Evolutionary conservation across 2,329 filamentous ascomycete genomes (phyloP).

Genomic region (Ascochyta pisi): DNA sequence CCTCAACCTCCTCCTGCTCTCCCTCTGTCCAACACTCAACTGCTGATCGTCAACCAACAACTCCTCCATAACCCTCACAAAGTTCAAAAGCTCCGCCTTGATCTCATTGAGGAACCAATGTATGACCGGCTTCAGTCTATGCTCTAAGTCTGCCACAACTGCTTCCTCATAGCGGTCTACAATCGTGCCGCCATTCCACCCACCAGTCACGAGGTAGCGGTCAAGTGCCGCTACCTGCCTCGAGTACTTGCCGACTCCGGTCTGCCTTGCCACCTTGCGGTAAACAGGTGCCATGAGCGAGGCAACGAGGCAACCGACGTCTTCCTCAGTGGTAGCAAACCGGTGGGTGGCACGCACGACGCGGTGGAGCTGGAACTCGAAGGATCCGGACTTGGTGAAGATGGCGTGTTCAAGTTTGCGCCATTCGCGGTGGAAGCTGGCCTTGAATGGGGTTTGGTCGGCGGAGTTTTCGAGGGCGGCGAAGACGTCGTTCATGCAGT

Average conservation of each 20-base stretch:
- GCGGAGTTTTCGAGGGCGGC: conserved; percentile 4
- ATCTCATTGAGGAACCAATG: conserved; percentile 15
- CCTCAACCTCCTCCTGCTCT: conserved; percentile 8
- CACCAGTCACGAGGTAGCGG: conserved; percentile 9
- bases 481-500: conserved; percentile 14
- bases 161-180: conserved; percentile 14
- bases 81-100: conserved; percentile 13
- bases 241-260: conserved; percentile 7
- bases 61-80: conserved; percentile 14
- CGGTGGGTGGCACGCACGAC: conserved; percentile 13
- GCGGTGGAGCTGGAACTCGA: conserved; percentile 15
- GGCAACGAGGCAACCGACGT: conserved; percentile 8
- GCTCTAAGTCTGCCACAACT: conserved; percentile 4
- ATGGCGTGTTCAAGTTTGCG: conserved; percentile 15
- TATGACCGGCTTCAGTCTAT: conserved; percentile 1
- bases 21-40: conserved; percentile 8
- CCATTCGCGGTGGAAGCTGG: conserved; percentile 16
- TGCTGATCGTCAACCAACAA: conserved; percentile 10
- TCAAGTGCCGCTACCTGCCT: conserved; percentile 3
- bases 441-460: conserved; percentile 8
- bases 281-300: conserved; percentile 13
- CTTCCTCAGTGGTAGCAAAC: conserved; percentile 13
- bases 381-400: conserved; percentile 10
- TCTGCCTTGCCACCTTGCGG: conserved; percentile 4
- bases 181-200: conserved; percentile 12